A percentile compares a stretch with the other conserved stretches of the same genome.
Evolutionary conservation across 176 grass and related monocot species (phyloP).

Genomic region (Hyparrhenia diplandra): DNA sequence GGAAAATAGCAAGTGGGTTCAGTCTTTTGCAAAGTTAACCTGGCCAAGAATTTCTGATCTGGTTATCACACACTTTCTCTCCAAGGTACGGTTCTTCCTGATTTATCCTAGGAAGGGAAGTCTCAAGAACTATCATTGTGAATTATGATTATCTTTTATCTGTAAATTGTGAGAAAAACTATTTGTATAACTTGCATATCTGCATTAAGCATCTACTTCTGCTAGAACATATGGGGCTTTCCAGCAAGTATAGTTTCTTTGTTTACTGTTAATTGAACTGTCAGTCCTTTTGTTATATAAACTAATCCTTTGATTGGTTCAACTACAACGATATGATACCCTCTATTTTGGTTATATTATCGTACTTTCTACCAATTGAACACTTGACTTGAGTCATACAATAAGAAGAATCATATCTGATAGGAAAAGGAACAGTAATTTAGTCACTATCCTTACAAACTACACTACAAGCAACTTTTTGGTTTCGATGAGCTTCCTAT

Average conservation of each 20-base stretch:
- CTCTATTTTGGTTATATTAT: slow-evolving; percentile 3
- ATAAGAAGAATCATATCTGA: not conserved
- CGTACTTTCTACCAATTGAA: not conserved
- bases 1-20: slow-evolving; percentile 69
- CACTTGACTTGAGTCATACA: not conserved
- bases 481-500: not conserved
- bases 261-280: too few species aligned
- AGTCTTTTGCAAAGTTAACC: slow-evolving; percentile 74
- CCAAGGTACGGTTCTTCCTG: slow-evolving; percentile 59
- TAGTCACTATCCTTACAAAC: not conserved
- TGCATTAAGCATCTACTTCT: not conserved
- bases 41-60: slow-evolving; percentile 85
- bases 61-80: slow-evolving; percentile 88
- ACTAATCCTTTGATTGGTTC: not conserved
- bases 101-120: slow-evolving; percentile 6
- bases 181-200: not conserved
- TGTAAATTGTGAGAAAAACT: not conserved
- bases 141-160: not conserved
- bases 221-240: not conserved
- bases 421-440: not conserved
- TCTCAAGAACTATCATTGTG: not conserved
- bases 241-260: slow-evolving; percentile 1
- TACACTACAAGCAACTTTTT: not conserved
- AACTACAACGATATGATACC: not conserved
- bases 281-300: too few species aligned